Percentiles rank a stretch among this genome's conserved stretches.
phyloP scores from a whole-genome alignment of 2,329 filamentous ascomycete species.

The Pseudogymnoascus sp. region DNA sequence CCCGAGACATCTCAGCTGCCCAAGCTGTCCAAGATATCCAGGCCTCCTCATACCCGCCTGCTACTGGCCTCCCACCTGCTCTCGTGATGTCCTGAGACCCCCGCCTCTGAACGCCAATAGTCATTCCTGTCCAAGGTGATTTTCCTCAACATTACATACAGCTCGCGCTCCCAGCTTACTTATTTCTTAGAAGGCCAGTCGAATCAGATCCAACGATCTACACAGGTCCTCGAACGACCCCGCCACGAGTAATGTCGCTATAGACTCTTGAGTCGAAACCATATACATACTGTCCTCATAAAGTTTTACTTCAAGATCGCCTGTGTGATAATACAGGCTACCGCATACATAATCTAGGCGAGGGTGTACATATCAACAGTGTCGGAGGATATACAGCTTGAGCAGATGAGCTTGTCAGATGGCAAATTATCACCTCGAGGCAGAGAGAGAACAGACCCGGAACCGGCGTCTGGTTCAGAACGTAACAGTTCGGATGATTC shows the following conservation, averaged over 20 bases:
- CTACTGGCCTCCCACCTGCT: not conserved
- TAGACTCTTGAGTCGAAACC: not conserved
- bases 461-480: not conserved
- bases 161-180: not conserved
- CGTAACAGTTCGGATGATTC: slow-evolving; percentile 8
- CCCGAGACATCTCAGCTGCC: not conserved
- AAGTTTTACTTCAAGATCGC: not conserved
- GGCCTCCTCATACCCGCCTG: not conserved
- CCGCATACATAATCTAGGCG: not conserved
- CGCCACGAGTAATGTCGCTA: not conserved
- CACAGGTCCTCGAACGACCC: not conserved
- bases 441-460: slow-evolving; percentile 11
- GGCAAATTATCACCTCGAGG: slow-evolving; percentile 13
- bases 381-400: not conserved
- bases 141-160: not conserved
- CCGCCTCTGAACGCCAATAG: not conserved
- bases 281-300: not conserved
- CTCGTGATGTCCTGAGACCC: slow-evolving; percentile 7
- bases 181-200: not conserved
- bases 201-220: not conserved
- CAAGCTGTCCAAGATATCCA: not conserved
- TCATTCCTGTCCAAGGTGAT: not conserved
- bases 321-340: not conserved
- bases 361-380: not conserved
- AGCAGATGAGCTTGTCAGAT: slow-evolving; percentile 15